Evolutionary conservation across 495 filamentous ascomycete genomes (phyloP).

Genomic region (Aspergillus baeticus): DNA sequence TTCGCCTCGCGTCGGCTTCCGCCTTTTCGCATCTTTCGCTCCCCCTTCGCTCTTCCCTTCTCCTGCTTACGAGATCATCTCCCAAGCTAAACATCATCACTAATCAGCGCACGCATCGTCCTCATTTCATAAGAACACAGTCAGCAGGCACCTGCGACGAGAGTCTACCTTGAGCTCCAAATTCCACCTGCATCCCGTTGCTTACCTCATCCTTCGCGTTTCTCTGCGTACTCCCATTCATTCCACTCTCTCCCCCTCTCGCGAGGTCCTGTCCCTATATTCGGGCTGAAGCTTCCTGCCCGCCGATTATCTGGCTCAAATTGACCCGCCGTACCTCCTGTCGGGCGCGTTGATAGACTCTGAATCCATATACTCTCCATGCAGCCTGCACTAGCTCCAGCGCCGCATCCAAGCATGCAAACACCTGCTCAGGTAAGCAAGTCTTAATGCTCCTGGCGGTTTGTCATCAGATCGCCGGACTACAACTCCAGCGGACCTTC

Average conservation of each 20-base stretch:
- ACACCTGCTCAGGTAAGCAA: constrained; percentile 55
- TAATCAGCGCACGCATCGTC: constrained; percentile 3
- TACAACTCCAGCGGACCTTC: constrained; percentile 16
- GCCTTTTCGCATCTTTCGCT: constrained; percentile 20
- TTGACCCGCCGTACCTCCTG: constrained; percentile 15
- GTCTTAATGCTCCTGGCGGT: constrained; percentile 29
- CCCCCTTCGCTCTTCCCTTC: constrained; percentile 2
- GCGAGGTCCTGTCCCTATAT: constrained; percentile 10
- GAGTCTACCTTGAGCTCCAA: neutral
- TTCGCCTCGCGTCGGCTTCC: constrained; percentile 4
- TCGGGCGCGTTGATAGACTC: constrained; percentile 22
- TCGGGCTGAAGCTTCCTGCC: neutral
- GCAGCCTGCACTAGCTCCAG: constrained; percentile 57
- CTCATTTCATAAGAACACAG: constrained; percentile 28
- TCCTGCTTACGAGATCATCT: constrained; percentile 33
- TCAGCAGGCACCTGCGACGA: constrained; percentile 2
- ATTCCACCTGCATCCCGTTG: constrained; percentile 16
- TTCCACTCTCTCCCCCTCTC: constrained; percentile 17
- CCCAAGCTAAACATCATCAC: neutral
- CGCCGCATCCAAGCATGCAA: constrained; percentile 58
- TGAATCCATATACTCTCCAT: constrained; percentile 32
- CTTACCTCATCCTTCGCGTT: constrained; percentile 43
- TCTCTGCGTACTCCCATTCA: constrained; percentile 17
- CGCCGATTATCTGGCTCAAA: constrained; percentile 9
- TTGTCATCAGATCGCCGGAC: constrained; percentile 45